Evolutionary conservation across 192 early-diverging fungal genomes (phyloP).

Genomic region (Paraglomus brasilianum): DNA sequence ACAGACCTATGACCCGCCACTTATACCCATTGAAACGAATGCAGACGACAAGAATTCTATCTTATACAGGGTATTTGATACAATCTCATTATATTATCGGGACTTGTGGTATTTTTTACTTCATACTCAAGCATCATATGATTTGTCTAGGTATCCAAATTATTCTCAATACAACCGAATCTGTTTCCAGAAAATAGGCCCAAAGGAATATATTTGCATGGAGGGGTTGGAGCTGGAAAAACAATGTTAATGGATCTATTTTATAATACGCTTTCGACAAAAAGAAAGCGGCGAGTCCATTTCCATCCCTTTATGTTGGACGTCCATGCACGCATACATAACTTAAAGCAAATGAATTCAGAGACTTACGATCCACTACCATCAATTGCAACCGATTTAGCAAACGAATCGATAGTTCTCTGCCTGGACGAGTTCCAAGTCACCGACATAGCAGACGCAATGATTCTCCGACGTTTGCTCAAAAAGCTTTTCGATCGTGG

Average conservation of each 20-base stretch:
- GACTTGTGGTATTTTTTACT: background rate
- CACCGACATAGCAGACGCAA: conserved; percentile 97
- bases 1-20: conserved; percentile 53
- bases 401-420: conserved; percentile 77
- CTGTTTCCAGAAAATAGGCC: conserved; percentile 35
- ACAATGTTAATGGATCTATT: conserved; percentile 97
- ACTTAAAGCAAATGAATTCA: conserved; percentile 52
- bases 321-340: conserved; percentile 74
- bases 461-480: conserved; percentile 83
- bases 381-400: conserved; percentile 77
- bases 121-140: background rate
- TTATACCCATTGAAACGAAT: conserved; percentile 19
- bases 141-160: conserved; percentile 23
- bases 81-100: background rate
- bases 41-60: conserved; percentile 19
- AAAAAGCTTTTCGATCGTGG: conserved; percentile 78
- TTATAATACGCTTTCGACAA: conserved; percentile 71
- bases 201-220: conserved; percentile 62
- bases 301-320: conserved; percentile 99
- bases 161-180: conserved; percentile 33
- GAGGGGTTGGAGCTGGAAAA: conserved; percentile 89
- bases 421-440: conserved; percentile 99
- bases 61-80: conserved; percentile 42
- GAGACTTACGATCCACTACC: conserved; percentile 63
- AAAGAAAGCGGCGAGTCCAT: conserved; percentile 84